phyloP scores from a whole-genome alignment of 176 grass and related monocot species.

The Saccharum spontaneum region DNA sequence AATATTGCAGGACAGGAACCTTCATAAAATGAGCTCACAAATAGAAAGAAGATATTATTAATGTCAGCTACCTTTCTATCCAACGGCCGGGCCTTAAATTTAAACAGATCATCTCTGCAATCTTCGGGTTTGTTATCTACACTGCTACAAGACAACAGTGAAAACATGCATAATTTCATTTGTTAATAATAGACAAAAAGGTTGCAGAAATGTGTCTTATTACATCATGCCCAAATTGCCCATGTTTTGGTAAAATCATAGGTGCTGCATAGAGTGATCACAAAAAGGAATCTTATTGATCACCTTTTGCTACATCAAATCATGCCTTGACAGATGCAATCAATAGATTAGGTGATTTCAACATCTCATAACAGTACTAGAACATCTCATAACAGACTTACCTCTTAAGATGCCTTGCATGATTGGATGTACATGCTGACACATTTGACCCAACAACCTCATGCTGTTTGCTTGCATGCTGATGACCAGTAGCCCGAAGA shows the following conservation, averaged over 20 bases:
- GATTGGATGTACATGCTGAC: slow-evolving; percentile 29
- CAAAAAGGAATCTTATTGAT: neutral
- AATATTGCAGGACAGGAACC: neutral
- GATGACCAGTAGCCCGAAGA: slow-evolving; percentile 25
- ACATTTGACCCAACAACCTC: slow-evolving; percentile 23
- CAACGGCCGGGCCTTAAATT: slow-evolving; percentile 63
- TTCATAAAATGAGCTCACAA: slow-evolving; percentile 23
- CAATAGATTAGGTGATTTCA: neutral
- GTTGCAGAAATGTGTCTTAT: neutral
- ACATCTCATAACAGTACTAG: neutral
- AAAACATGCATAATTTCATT: slow-evolving; percentile 22
- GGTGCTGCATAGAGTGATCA: neutral
- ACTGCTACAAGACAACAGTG: slow-evolving; percentile 40
- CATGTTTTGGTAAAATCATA: neutral
- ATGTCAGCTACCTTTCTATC: slow-evolving; percentile 70
- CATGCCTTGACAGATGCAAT: neutral
- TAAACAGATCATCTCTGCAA: slow-evolving; percentile 39
- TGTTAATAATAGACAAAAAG: neutral
- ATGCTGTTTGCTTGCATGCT: slow-evolving; percentile 20
- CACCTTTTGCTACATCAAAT: neutral
- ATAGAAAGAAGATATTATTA: neutral
- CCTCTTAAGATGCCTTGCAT: slow-evolving; percentile 26
- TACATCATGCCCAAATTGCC: neutral
- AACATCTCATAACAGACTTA: slow-evolving; percentile 24
- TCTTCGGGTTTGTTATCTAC: slow-evolving; percentile 45